Percentiles rank a stretch among this genome's conserved stretches.
These are phyloP conservation scores for Talaromyces thailandensis DNA, from an alignment of 495 filamentous ascomycete genomes.

Conservation along the genomic window DNA sequence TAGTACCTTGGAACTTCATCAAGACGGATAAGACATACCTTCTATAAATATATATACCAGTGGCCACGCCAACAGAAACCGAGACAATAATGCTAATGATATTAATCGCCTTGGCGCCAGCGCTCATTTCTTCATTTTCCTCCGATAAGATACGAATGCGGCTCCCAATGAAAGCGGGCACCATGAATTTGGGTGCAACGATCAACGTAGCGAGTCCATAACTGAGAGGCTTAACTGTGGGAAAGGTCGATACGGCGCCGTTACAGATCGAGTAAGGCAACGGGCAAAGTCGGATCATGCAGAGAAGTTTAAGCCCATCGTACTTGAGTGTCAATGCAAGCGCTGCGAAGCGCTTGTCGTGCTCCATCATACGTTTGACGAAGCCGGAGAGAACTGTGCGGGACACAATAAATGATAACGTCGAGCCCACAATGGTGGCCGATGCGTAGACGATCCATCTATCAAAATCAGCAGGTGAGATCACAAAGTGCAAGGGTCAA, in stretches of 20 bases:
- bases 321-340: conserved; percentile 59
- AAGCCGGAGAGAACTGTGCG: conserved; percentile 67
- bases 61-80: conserved; percentile 57
- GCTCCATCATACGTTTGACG: conserved; percentile 69
- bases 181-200: conserved; percentile 71
- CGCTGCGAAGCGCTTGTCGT: conserved; percentile 70
- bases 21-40: conserved; percentile 27
- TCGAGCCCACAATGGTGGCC: conserved; percentile 70
- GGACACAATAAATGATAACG: conserved; percentile 68
- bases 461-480: conserved; percentile 2
- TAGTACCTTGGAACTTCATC: background rate
- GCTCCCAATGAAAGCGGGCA: conserved; percentile 88
- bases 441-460: conserved; percentile 76
- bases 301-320: conserved; percentile 80
- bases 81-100: conserved; percentile 72
- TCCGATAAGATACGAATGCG: conserved; percentile 57
- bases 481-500: background rate
- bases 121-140: conserved; percentile 52
- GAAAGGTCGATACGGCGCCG: conserved; percentile 87
- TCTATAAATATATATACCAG: conserved; percentile 79
- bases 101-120: conserved; percentile 54
- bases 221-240: conserved; percentile 64
- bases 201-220: conserved; percentile 77
- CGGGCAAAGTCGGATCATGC: conserved; percentile 90
- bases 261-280: conserved; percentile 93